Base-by-base conservation (phyloP, 345 rosid species). In the Lepidium africanum region DNA sequence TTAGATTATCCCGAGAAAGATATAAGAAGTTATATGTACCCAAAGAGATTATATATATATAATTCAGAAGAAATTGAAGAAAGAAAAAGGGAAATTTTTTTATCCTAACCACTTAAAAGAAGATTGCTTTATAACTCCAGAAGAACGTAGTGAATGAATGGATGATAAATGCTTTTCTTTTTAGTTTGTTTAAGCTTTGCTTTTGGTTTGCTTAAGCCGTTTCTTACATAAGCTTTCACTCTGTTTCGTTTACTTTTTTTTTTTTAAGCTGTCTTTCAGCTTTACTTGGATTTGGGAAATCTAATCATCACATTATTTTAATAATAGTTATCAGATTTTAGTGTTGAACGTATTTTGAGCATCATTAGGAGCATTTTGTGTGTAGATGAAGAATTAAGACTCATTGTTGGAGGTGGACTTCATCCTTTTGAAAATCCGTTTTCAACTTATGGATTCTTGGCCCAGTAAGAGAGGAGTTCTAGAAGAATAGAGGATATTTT, bases 201-300 rank as follows among this genome's bases (percentile, higher is more conserved):
- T 60, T 71, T 63, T 63, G 50, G 27, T 56, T 64, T 38, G 58
- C 51, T 55, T 56, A 63, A 47, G 50, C 76, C 35, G 30, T 42
- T 71, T 71, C 57, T 43, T 71, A 25, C 27, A 41, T 23, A 25
- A 63, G 45, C 17, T 6, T 50, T 50, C 53, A 50, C 60, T 64
- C 64, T 57, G 59, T 56, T 64, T 64, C 27, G 76, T 57, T 65
- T 65, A 72, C 76, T 21, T 70, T 71, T 59, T 56, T 9, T 4
- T 33, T 5, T 57, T 12, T 30, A 5, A 30, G 2, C 25, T 36
- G 13, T 39, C 30, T 15, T 41, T 13, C 52, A 60, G 53, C 39
- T 54, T 63, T 57, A 57, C 66, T 72, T 65, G 71, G 76, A 72
- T 72, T 65, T 72, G 71, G 65, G 15, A 58, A 64, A 72, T 72